Conservation (phyloP, 169 alveolate genomes). For the Plasmodium falciparum region DNA sequence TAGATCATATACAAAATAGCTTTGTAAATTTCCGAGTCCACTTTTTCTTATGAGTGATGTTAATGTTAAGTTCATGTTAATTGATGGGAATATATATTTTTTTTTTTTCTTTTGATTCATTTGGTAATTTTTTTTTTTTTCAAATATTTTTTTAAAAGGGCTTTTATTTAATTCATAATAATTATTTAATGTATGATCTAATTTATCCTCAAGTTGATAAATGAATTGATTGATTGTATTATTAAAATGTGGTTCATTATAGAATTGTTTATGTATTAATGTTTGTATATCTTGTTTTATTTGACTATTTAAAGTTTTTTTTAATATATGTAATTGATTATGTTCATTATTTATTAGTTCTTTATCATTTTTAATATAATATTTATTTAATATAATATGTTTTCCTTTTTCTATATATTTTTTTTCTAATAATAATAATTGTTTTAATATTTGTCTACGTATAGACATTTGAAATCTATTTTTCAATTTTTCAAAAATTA, state of each 20-base stretch:
- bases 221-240: conserved; percentile 16
- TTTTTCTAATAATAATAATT: conserved; percentile 20
- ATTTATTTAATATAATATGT: conserved; percentile 22
- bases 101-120: not conserved
- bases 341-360: conserved; percentile 10
- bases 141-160: conserved; percentile 54
- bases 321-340: conserved; percentile 12
- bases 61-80: conserved; percentile 65
- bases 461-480: conserved; percentile 8
- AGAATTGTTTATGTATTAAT: not conserved
- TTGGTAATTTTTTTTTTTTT: conserved; percentile 14
- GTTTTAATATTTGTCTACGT: conserved; percentile 64
- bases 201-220: conserved; percentile 30
- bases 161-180: conserved; percentile 43
- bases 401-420: conserved; percentile 14
- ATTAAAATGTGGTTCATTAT: not conserved
- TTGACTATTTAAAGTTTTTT: conserved; percentile 6
- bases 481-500: conserved; percentile 15
- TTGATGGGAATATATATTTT: conserved; percentile 32
- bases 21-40: conserved; percentile 83
- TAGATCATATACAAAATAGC: conserved; percentile 79
- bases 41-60: conserved; percentile 80
- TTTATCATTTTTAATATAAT: conserved; percentile 1
- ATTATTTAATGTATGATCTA: conserved; percentile 25
- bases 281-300: conserved; percentile 17